These are phyloP conservation scores for Naganishia albida DNA, from an alignment of 1,284 basidiomycete species.

Conservation along the genomic window DNA sequence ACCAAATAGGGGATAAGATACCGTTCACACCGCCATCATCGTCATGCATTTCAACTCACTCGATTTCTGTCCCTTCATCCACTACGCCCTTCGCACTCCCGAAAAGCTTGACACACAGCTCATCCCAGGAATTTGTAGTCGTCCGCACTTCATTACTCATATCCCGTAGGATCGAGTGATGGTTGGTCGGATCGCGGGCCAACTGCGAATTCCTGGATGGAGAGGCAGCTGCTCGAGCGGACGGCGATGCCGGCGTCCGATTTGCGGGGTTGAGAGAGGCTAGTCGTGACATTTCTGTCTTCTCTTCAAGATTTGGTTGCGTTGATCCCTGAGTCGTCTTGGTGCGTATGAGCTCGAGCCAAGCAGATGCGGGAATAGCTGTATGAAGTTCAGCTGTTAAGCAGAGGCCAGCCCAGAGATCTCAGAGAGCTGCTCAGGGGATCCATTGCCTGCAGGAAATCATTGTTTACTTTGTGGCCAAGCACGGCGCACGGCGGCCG, in stretches of 20 bases:
- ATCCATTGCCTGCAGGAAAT: no score
- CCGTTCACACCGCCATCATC: not conserved
- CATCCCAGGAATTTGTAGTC: constrained; percentile 28
- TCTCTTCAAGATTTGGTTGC: no score
- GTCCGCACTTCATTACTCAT: constrained; percentile 24
- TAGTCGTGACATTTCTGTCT: constrained; percentile 28
- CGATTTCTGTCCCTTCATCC: constrained; percentile 33
- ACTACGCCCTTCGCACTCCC: constrained; percentile 23
- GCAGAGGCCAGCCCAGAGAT: not conserved
- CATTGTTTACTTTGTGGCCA: constrained; percentile 16
- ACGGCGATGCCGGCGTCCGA: constrained; percentile 24
- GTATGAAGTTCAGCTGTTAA: not conserved
- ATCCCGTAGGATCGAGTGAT: constrained; percentile 29
- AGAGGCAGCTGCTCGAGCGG: constrained; percentile 22
- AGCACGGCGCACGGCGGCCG: not conserved
- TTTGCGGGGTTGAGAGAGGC: constrained; percentile 28
- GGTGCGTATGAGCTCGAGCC: no score
- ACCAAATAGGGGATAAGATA: not conserved
- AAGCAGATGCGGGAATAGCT: no score
- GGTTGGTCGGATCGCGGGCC: constrained; percentile 29
- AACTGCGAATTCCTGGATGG: constrained; percentile 17
- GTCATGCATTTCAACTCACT: constrained; percentile 24
- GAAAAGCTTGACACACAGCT: constrained; percentile 20
- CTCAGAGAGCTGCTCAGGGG: no score
- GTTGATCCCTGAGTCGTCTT: no score